Evolutionary conservation across 306 rosid genomes (phyloP), one percentile per base, ranked within the genome.

Genomic region (Spatholobus suberectus): DNA sequence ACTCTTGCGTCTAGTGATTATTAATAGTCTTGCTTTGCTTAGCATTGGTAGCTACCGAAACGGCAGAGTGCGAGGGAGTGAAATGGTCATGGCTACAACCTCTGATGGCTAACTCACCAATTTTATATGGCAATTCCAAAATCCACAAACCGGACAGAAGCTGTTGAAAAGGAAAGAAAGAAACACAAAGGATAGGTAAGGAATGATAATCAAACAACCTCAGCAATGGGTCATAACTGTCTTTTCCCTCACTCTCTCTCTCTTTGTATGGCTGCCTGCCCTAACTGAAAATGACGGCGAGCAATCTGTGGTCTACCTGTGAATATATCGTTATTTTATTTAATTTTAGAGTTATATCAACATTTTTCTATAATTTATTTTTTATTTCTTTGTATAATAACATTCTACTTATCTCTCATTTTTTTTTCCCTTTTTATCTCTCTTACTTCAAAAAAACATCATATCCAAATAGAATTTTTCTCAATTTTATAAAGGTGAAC

Each of bases 221-320:
- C 86, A 52, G 17, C 78, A 23, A 41, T 47, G 81, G 94, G 93
- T 81, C 82, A 84, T 20, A 85, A 89, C 73, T 73, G 92, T 93
- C 91, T 63, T 88, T 91, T 89, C 81, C 29, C 21, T 5, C 8
- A 15, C 3, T 29, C 21, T 41, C 44, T 20, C 75, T 87, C 86
- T 73, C 80, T 57, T 61, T 57, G 63, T 26, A 78, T 76, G 54
- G 32, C 70, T 26, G 70, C 92, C 90, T 68, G 73, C 90, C 86
- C 84, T 74, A 92, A 89, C 97, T 87, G 97, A 95, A 88, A 93
- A 89, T 90, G 95, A 95, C 93, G 87, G 95, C 91, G 80, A 90
- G 92, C 90, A 82, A 89, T 87, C 90, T 86, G 86, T 91, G 90
- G 88, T 91, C 89, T 89, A 87, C 95, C 80, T 83, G 75, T 65